Evolutionary conservation across 2,329 filamentous ascomycete species (phyloP), one percentile per base, ranked within the genome.

Genomic region (Xylariaceae sp.): DNA sequence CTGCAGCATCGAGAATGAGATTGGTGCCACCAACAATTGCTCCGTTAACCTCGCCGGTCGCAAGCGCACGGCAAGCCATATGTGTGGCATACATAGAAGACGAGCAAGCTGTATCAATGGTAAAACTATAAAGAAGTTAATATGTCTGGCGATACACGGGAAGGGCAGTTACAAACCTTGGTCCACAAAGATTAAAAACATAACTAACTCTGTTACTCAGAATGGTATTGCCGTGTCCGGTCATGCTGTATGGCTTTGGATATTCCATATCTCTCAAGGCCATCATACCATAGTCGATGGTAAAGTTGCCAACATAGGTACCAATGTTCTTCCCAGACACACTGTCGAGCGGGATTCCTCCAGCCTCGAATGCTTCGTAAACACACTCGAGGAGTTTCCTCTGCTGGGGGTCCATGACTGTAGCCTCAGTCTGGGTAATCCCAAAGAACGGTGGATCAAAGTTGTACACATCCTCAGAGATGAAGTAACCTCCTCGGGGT

Each of bases 21-120:
- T 75, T 75, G 11, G 55, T 55, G 6, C 68, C 72, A 4, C 59
- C 72, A 0, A 73, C 70, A 9, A 76, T 56, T 8, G 73, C 72
- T 0, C 58, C 57, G 6, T 66, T 58, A 6, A 63, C 67, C 15
- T 75, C 72, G 0, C 64, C 52, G 9, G 30, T 50, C 2, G 56
- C 52, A 1, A 71, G 43, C 3, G 64, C 60, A 13, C 56, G 55
- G 23, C 59, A 61, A 0, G 70, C 70, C 6, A 62, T 56, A 35
- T 71, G 64, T 3, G 73, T 51, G 1, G 70, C 67, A 21, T 71
- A 69, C 21, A 73, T 53, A 0, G 67, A 67, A 0, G 70, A 70
- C 0, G 73, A 74, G 52, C 73, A 75, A 1, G 71, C 73, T 1
- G 72, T 75, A 30, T 54, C 44, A 21, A 50, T 30, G n/a, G 35